Evolutionary conservation across 2,329 filamentous ascomycete genomes (phyloP).

Genomic region (Colletotrichum plurivorum): DNA sequence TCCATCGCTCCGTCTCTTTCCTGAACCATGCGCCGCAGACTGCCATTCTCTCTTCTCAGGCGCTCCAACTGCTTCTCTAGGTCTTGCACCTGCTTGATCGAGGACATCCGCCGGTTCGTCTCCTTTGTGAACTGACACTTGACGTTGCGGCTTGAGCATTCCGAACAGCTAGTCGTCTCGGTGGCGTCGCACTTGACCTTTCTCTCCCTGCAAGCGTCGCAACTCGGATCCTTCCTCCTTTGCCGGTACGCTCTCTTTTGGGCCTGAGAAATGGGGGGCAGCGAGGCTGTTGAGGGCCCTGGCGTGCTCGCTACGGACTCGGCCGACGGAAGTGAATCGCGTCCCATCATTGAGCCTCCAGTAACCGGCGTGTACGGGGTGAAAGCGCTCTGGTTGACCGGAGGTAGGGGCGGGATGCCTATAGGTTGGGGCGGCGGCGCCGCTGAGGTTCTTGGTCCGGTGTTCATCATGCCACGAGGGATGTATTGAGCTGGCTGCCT

Average conservation of each 20-base stretch:
- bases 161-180: slow-evolving; percentile 94
- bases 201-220: slow-evolving; percentile 93
- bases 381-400: slow-evolving; percentile 62
- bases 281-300: slow-evolving; percentile 56
- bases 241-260: slow-evolving; percentile 97
- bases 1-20: slow-evolving; percentile 66
- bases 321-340: slow-evolving; percentile 72
- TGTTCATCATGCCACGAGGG: slow-evolving; percentile 64
- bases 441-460: slow-evolving; percentile 64
- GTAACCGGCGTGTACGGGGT: slow-evolving; percentile 68
- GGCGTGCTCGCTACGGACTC: slow-evolving; percentile 71
- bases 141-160: slow-evolving; percentile 96
- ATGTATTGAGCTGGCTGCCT: slow-evolving; percentile 67
- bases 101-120: slow-evolving; percentile 98
- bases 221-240: slow-evolving; percentile 95
- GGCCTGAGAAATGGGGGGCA: slow-evolving; percentile 64
- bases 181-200: slow-evolving; percentile 95
- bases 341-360: slow-evolving; percentile 65
- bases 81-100: slow-evolving; percentile 98
- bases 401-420: slow-evolving; percentile 65
- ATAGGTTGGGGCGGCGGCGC: slow-evolving; percentile 66
- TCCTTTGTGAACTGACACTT: slow-evolving; percentile 99
- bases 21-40: slow-evolving; percentile 76
- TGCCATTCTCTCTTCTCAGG: slow-evolving; percentile 84
- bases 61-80: slow-evolving; percentile 91